Conservation (phyloP, 1,139 yeast species). For the Suzukiozyma palmioleophila region DNA sequence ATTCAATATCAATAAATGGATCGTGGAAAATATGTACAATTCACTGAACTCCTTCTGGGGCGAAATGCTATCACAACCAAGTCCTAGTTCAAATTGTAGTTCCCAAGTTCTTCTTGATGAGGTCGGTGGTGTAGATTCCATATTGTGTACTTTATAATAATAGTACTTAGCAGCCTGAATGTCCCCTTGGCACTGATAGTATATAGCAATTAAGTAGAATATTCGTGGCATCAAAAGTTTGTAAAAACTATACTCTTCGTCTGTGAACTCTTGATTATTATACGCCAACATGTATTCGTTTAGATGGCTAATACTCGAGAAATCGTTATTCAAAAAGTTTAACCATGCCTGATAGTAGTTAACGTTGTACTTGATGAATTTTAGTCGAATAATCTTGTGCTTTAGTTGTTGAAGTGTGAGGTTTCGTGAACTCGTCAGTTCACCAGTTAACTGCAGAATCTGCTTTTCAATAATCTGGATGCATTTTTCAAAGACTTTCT, state of each 20-base stretch:
- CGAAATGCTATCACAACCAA: constrained; percentile 17
- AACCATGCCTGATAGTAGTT: constrained; percentile 31
- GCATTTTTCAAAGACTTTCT: constrained; percentile 32
- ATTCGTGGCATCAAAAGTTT: constrained; percentile 30
- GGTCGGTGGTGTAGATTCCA: constrained; percentile 6
- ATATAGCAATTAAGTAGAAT: constrained; percentile 34
- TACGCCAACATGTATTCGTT: constrained; percentile 26
- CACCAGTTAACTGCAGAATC: constrained; percentile 12
- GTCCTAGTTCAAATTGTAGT: constrained; percentile 17
- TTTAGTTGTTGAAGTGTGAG: constrained; percentile 17
- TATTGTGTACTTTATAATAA: constrained; percentile 26
- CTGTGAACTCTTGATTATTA: constrained; percentile 24
- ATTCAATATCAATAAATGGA: constrained; percentile 22
- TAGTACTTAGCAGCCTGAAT: constrained; percentile 34
- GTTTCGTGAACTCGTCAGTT: constrained; percentile 8
- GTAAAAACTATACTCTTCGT: constrained; percentile 29
- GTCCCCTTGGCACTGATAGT: constrained; percentile 33
- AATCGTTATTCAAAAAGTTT: constrained; percentile 26
- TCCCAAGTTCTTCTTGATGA: constrained; percentile 1
- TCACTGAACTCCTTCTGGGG: constrained; percentile 20
- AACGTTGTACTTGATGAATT: constrained; percentile 21
- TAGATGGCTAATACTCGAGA: constrained; percentile 20
- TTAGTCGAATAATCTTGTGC: constrained; percentile 17
- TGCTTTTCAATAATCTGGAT: constrained; percentile 26
- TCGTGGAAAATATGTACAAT: constrained; percentile 20